Base-by-base conservation (phyloP, 805 yeast genomes). In the Myxozyma neglecta region DNA sequence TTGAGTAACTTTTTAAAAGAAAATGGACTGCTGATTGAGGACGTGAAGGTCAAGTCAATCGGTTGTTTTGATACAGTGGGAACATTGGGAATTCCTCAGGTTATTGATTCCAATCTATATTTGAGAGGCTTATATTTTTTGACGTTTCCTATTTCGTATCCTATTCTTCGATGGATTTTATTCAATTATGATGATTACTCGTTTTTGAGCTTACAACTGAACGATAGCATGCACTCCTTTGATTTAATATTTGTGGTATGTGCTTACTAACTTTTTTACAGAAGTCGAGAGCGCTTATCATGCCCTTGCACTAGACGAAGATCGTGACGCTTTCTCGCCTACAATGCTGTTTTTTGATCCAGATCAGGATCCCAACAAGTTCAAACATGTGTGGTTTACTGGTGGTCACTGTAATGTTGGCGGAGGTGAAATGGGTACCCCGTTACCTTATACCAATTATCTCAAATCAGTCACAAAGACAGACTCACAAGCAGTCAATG, bases 41-140 rank as follows among this genome's bases (percentile, higher is more conserved):
- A 24, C 20, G 40, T 32, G 2, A 56, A 20, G 13, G 29, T 59
- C 16, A 24, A 60, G 40, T 56, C 51, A 6, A 51, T 63, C 16
- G 64, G 67, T 18, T 60, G 65, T 37, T 63, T 63, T 36, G 67
- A 63, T 51, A 63, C 67, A 13, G 67, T 63, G n/a, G 67, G 65
- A 16, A 40, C 67, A 14, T 35, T 63, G 14, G 67, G 65, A n/a
- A 13, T 61, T 34, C 67, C 65, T 6, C 37, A 45, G 29, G 29
- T 53, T 18, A 13, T 36, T 46, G 18, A 24, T 13, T 42, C 29
- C 29, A 24, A 24, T 24, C 29, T 24, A 24, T 24, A 42, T 16
- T 36, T 24, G 29, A 24, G 29, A 24, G 29, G 29, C 5, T 5
- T 24, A 24, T 24, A 24, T 24, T 24, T 24, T 5, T 24, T 24